Evolutionary conservation across 208 protist species (phyloP), one percentile per base, ranked within the genome.

Genomic region (Crithidia mellificae): DNA sequence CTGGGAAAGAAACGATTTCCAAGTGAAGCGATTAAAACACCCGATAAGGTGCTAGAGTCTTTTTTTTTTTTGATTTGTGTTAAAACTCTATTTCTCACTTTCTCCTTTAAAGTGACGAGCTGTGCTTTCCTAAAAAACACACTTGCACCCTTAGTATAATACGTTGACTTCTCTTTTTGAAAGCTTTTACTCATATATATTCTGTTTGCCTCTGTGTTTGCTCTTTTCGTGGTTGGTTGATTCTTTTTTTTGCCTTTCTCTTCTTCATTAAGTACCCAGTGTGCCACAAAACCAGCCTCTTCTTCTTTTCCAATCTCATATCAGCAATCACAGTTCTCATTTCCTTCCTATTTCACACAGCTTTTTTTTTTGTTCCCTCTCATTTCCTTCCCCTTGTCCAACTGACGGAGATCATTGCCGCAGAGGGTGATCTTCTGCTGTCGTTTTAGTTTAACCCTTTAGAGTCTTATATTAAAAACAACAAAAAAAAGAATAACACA

Each of bases 341-440:
- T 38, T 38, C 22, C 17, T 7, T 55, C 2, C n/a, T 36, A n/a
- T 55, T 14, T 55, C 32, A 39, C 65, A n/a, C 27, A 59, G 39
- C 36, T 22, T 56, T 27, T 44, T 63, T 25, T 38, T 24, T 27
- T 46, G 5, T 66, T 65, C n/a, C n/a, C 34, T 43, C 53, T 22
- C 22, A 24, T 14, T 47, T 54, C 30, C 19, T 47, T 55, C 44
- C n/a, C 41, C n/a, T 46, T 46, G 41, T 46, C 41, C n/a, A n/a
- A n/a, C n/a, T 46, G 52, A 57, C 17, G 14, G 30, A 57, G 50
- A 54, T 20, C 50, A 36, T 36, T 27, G 27, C 50, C 50, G 50
- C 50, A 54, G 50, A 54, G 50, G 27, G 50, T 8, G 50, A 43
- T 55, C 20, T 14, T 75, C 59, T 63, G 41, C 43, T 56, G 17